These are phyloP conservation scores for Proliferodiscus dingleyae DNA, from an alignment of 2,329 filamentous ascomycete species.

Conservation along the genomic window DNA sequence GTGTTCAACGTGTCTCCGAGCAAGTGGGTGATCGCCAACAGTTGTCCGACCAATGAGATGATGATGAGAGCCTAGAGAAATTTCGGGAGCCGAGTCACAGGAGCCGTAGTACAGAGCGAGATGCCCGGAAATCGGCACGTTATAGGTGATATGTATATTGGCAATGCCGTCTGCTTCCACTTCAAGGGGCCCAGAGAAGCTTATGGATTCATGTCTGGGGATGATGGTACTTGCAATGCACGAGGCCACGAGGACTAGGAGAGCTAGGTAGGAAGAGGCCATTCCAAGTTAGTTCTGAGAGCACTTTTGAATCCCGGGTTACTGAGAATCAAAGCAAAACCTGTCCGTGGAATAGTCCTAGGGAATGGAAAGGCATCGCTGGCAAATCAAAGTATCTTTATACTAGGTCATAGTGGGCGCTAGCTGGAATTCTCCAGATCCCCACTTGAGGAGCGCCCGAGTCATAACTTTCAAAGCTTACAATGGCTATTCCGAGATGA, in stretches of 20 bases:
- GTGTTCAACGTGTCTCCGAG: conserved; percentile 30
- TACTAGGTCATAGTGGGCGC: too few species aligned
- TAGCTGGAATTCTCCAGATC: too few species aligned
- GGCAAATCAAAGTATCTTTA: too few species aligned
- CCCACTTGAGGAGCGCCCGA: too few species aligned
- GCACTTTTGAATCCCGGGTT: background rate
- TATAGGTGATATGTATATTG: conserved; percentile 10
- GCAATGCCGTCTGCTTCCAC: conserved; percentile 5
- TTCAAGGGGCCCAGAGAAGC: background rate
- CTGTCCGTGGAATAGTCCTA: background rate
- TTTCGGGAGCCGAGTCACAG: background rate
- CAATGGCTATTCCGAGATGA: too few species aligned
- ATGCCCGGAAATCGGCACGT: conserved; percentile 1
- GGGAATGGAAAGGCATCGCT: too few species aligned
- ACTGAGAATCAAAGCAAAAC: background rate
- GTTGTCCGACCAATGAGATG: conserved; percentile 10
- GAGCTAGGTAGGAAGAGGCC: background rate
- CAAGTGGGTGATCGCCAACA: conserved; percentile 35
- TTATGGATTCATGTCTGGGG: conserved; percentile 1
- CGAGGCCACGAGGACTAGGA: background rate
- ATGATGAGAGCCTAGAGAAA: conserved; percentile 2
- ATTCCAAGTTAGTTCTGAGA: background rate
- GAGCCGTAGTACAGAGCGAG: conserved; percentile 16
- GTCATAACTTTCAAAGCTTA: too few species aligned
- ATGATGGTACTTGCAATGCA: background rate